Evolutionary conservation across 306 rosid genomes (phyloP), one percentile per base, ranked within the genome.

Genomic region (Lupinus albus): DNA sequence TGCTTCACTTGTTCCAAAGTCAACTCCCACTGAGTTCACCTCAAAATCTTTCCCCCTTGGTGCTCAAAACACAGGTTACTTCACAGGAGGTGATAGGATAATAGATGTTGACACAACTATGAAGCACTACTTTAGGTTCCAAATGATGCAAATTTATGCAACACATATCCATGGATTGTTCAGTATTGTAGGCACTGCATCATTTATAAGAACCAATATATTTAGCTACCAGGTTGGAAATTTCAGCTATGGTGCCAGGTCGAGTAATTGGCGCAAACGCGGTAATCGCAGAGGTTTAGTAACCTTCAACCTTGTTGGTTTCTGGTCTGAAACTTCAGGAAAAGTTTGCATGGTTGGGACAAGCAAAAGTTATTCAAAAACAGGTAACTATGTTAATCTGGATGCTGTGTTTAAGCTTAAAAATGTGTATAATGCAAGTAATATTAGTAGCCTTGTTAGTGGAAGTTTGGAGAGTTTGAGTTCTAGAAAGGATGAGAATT

Each of bases 381-480:
- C 9, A 44, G 71, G 68, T 71, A 7, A 58, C 4, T 48, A 5
- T 42, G 15, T 5, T 4, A 0, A 46, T 44, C 18, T 38, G 7
- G 73, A 7, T 64, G 75, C 48, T 63, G 73, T 79, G 35, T 72
- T 86, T 12, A 81, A 83, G 79, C 84, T 86, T 62, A 6, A 70
- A 13, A 70, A 67, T 73, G 70, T 83, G 58, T 42, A 21, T 14
- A 57, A 28, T 33, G 64, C 79, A 9, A 76, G 70, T 11, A 49
- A 0, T 12, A 54, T 54, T 28, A 64, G 69, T 6, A 78, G 73
- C 41, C 18, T 86, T 70, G 33, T 83, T 49, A 76, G 21, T 63
- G 91, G 91, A n/a, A 76, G 81, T 69, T 64, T 86, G 46, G 76
- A 86, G 77, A 78, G 84, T 64, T 63, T 83, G 78, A 46, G 56